Evolutionary conservation across 2,329 filamentous ascomycete genomes (phyloP).

Genomic region (Endoconidiophora polonica): DNA sequence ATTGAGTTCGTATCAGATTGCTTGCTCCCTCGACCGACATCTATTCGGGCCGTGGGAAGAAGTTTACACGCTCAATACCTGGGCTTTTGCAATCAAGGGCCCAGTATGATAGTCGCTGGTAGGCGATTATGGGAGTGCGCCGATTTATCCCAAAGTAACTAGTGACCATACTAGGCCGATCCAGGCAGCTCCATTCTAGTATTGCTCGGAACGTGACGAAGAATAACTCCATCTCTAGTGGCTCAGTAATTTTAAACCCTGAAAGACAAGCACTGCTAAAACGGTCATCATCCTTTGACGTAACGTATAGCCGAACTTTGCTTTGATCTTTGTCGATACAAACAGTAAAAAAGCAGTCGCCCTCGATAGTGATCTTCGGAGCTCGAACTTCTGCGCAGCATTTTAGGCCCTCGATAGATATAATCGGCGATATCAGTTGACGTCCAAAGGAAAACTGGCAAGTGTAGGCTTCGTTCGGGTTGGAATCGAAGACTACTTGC

Average conservation of each 20-base stretch:
- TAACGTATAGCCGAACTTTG: conserved; percentile 2
- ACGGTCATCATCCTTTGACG: neutral
- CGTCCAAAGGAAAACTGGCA: neutral
- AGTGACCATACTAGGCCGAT: neutral
- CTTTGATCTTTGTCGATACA: conserved; percentile 2
- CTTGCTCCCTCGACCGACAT: neutral
- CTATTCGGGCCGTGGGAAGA: conserved; percentile 4
- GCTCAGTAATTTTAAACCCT: neutral
- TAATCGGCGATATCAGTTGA: neutral
- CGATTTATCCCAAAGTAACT: too few species aligned
- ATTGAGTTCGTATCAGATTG: neutral
- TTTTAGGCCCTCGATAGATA: neutral
- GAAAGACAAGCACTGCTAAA: conserved; percentile 1
- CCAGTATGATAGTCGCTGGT: conserved; percentile 3
- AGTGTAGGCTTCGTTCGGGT: neutral
- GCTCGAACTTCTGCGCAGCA: neutral
- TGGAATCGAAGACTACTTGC: conserved; percentile 6
- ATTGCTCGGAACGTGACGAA: conserved; percentile 4
- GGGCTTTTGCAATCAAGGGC: neutral
- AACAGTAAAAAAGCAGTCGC: conserved; percentile 7
- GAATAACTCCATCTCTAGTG: neutral
- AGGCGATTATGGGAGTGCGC: neutral
- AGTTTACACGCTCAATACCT: neutral
- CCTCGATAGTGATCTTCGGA: neutral
- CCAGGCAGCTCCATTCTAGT: conserved; percentile 6